phyloP scores from a whole-genome alignment of 192 early-diverging fungal species.

The Cladochytrium replicatum region DNA sequence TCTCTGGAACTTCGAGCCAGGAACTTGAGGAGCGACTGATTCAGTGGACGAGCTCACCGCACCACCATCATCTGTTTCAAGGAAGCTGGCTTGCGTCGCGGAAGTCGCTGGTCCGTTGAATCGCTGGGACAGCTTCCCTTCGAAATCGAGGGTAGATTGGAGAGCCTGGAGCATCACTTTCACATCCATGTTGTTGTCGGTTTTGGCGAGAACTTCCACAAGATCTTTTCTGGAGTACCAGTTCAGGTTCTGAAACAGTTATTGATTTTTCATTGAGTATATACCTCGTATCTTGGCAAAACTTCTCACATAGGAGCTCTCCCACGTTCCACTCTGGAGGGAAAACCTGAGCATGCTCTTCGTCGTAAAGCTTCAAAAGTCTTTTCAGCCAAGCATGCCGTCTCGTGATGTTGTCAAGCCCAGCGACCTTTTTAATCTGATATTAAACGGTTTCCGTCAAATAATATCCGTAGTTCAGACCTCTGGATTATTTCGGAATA shows the following conservation, averaged over 20 bases:
- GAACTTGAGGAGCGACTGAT: too few species aligned
- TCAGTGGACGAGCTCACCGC: conserved; percentile 1
- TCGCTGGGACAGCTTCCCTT: conserved; percentile 66
- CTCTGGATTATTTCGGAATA: conserved; percentile 62
- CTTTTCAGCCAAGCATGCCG: conserved; percentile 91
- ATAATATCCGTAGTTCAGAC: conserved; percentile 6
- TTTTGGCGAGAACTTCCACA: conserved; percentile 50
- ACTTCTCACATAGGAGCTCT: conserved; percentile 56
- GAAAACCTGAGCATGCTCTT: conserved; percentile 77
- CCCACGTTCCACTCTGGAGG: conserved; percentile 69
- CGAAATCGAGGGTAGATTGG: conserved; percentile 82
- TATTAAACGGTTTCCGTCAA: conserved; percentile 1
- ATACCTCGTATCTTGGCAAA: conserved; percentile 79
- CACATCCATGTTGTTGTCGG: conserved; percentile 46
- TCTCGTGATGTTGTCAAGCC: conserved; percentile 71
- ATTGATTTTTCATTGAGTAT: conserved; percentile 6
- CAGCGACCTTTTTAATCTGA: conserved; percentile 46
- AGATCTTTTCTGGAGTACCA: conserved; percentile 48
- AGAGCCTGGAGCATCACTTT: conserved; percentile 64
- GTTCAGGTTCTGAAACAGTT: neutral
- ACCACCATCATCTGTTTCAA: neutral
- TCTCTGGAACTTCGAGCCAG: conserved; percentile 60
- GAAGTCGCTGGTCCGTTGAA: conserved; percentile 38
- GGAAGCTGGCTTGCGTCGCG: neutral
- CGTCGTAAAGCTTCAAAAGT: conserved; percentile 77